Evolutionary conservation across 225 moss, liverwort and hornwort species (phyloP).

Genomic region (Sphagnum contortum): DNA sequence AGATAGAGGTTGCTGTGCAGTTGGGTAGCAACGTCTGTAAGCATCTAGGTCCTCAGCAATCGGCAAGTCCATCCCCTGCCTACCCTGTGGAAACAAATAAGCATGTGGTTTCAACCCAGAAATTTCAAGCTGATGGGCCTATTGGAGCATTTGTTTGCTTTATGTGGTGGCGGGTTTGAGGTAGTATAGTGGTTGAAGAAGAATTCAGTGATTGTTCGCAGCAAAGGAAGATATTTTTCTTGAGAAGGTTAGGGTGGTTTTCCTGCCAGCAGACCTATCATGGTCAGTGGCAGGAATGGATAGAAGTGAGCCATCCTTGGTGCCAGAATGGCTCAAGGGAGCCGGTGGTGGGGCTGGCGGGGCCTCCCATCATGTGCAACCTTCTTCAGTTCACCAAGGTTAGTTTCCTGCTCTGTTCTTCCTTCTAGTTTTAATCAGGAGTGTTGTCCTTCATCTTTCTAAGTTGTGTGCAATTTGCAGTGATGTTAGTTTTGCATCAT

Average conservation of each 20-base stretch:
- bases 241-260: constrained; percentile 63
- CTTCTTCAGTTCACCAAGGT: constrained; percentile 88
- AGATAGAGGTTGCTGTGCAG: too few relatives aligned
- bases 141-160: too few relatives aligned
- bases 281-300: constrained; percentile 99
- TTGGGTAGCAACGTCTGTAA: too few relatives aligned
- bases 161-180: too few relatives aligned
- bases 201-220: too few relatives aligned
- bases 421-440: background rate
- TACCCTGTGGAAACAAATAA: too few relatives aligned
- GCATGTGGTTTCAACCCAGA: too few relatives aligned
- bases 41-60: too few relatives aligned
- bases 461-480: background rate
- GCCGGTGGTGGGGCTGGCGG: constrained; percentile 93
- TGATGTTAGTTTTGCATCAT: background rate
- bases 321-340: constrained; percentile 99
- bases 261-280: constrained; percentile 99
- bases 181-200: too few relatives aligned
- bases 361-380: constrained; percentile 85
- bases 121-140: too few relatives aligned
- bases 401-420: background rate
- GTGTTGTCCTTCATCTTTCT: background rate
- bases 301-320: constrained; percentile 99
- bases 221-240: too few relatives aligned
- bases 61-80: too few relatives aligned